Base-by-base conservation (phyloP, 2,329 filamentous ascomycete species). In the Zasmidium citrigriseum region DNA sequence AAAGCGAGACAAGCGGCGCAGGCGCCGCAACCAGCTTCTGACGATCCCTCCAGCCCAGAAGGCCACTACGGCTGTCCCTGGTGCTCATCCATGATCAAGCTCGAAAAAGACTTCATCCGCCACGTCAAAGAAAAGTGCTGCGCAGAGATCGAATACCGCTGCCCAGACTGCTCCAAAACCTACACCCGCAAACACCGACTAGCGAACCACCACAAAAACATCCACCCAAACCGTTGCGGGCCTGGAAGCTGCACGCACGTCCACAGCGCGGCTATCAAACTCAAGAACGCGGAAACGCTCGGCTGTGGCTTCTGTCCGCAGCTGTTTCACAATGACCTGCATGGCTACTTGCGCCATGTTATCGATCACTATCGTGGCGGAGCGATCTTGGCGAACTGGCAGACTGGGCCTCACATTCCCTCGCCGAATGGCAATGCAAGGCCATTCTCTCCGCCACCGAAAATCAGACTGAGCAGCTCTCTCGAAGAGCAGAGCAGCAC, bases 121-220 rank as follows among this genome's bases (percentile, higher is more conserved):
- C 54, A 57, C 23, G 48, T 52, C 14, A 48, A 57, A 27, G n/a
- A 52, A 18, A 57, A 46, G 21, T 52, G 54, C 47, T 29, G n/a
- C 21, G 29, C 38, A n/a, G 18, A 23, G 12, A 22, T 18, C 9
- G 48, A 9, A 11, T 21, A 29, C 18, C 34, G 24, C 14, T 56
- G 54, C 48, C 47, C 47, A 10, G 48, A 57, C n/a, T 57, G 54
- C 27, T 3, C 47, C 5, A 46, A 48, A 24, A 46, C 10, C 2
- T 57, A n/a, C 47, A 29, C 47, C 18, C 11, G 54, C 10, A 52
- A 52, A 20, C 25, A 46, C 5, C 47, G 44, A 9, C 51, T 52
- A 22, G 27, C 23, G 16, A 52, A 38, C 4, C 47, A 57, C 24
- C 47, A 52, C 48, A 41, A 20, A 25, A 47, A 22, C 4, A 21